Evolutionary conservation across 1,284 basidiomycete genomes (phyloP).

Genomic region (Cutaneotrichosporon daszewskae): DNA sequence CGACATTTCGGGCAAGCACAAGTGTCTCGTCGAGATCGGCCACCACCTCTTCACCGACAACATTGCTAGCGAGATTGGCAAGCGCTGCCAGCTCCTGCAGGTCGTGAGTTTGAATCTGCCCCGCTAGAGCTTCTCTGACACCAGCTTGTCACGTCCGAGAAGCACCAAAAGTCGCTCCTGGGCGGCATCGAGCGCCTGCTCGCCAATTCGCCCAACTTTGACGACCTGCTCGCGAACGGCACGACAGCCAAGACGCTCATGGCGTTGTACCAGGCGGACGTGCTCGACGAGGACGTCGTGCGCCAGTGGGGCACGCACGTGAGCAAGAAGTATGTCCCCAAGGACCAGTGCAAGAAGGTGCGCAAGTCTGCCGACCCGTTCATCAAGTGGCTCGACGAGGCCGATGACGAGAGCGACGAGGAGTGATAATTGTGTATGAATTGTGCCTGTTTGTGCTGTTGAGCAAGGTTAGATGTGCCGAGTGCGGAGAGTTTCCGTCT

Average conservation of each 20-base stretch:
- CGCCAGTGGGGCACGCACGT: slow-evolving; percentile 95
- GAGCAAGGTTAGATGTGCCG: background rate
- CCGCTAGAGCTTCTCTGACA: background rate
- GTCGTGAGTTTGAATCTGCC: slow-evolving; percentile 58
- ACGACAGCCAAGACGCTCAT: slow-evolving; percentile 73
- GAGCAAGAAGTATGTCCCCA: slow-evolving; percentile 95
- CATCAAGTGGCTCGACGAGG: slow-evolving; percentile 54
- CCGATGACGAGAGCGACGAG: slow-evolving; percentile 18
- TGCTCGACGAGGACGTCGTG: slow-evolving; percentile 87
- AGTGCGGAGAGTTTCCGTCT: background rate
- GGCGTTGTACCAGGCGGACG: slow-evolving; percentile 86
- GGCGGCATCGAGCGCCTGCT: slow-evolving; percentile 82
- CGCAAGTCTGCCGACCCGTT: slow-evolving; percentile 93
- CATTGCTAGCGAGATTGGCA: slow-evolving; percentile 65
- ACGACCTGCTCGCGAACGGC: slow-evolving; percentile 33
- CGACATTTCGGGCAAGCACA: slow-evolving; percentile 94
- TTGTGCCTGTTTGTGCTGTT: background rate
- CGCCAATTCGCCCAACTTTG: slow-evolving; percentile 58
- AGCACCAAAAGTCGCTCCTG: slow-evolving; percentile 89
- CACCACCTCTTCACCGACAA: slow-evolving; percentile 76
- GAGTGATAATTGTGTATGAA: no score
- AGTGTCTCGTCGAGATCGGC: slow-evolving; percentile 75
- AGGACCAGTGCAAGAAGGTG: slow-evolving; percentile 91
- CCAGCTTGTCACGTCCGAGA: slow-evolving; percentile 61
- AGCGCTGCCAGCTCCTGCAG: slow-evolving; percentile 67